These are phyloP conservation scores for Casaregolazyma suthepensis DNA, from an alignment of 1,139 yeast species.

Conservation along the genomic window DNA sequence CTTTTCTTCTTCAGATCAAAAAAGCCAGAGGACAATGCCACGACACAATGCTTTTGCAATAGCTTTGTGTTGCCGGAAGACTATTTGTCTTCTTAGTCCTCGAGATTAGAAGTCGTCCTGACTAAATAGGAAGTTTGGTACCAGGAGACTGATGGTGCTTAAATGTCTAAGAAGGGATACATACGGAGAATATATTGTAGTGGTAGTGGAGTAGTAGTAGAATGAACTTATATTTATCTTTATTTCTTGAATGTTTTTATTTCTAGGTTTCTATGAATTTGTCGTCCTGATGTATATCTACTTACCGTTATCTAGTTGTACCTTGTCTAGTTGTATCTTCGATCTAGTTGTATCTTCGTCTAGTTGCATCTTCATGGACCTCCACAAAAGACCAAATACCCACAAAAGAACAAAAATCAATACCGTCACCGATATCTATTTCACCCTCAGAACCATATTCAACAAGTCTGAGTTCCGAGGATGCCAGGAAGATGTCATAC, in stretches of 20 bases:
- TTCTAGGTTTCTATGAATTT: not conserved
- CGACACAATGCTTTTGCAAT: conserved; percentile 31
- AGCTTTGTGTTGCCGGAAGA: conserved; percentile 35
- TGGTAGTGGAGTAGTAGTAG: not conserved
- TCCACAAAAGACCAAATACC: not conserved
- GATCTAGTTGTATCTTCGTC: too few relatives aligned
- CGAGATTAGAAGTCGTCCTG: conserved; percentile 33
- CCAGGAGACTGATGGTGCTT: conserved; percentile 29
- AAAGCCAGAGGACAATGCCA: conserved; percentile 31
- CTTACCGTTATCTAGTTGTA: too few relatives aligned
- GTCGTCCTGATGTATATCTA: too few relatives aligned
- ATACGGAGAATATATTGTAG: too few relatives aligned
- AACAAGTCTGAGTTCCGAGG: conserved; percentile 63
- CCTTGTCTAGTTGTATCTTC: too few relatives aligned
- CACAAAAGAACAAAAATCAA: not conserved
- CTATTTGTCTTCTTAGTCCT: conserved; percentile 26
- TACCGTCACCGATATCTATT: conserved; percentile 2
- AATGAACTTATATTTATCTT: not conserved
- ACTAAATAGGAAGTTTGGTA: conserved; percentile 36
- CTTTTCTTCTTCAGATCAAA: conserved; percentile 35
- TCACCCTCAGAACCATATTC: conserved; percentile 48
- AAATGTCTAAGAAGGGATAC: conserved; percentile 38
- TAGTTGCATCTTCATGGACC: not conserved
- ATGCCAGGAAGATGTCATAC: conserved; percentile 81
- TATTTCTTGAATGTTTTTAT: not conserved